Evolutionary conservation across 1,139 yeast species (phyloP), one percentile per base, ranked within the genome.

Genomic region (Zhuliangozyma parablackwelliae): DNA sequence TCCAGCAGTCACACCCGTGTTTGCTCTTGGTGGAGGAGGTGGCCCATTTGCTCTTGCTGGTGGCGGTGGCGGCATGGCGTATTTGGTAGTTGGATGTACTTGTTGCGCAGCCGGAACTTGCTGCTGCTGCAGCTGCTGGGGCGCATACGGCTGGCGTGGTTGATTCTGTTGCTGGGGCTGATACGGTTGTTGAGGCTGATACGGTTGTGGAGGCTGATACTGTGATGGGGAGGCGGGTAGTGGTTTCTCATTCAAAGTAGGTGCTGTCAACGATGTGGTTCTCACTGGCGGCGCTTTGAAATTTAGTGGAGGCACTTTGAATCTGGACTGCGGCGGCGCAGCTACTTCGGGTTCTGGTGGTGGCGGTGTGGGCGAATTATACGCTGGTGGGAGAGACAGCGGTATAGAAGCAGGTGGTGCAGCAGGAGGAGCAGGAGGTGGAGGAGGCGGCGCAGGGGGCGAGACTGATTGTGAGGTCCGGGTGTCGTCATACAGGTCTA

Each of bases 231-330:
- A 10, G 5, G 26, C 32, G 12, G 43, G 39, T 32, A 37, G 29
- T 12, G 40, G 43, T 28, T 27, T 33, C 5, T 40, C 39, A n/a
- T 29, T 26, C 23, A 33, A 31, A 28, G 37, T 29, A 11, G 23
- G 11, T 12, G 39, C 49, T 7, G 50, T 57, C 7, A 61, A 53
- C 26, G 62, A 57, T 3, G 65, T 54, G 23, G 61, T 58, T n/a
- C 61, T 59, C 10, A 61, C 60, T 10, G 67, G 62, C 5, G 61
- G 62, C n/a, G 56, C 51, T 2, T 43, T 40, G 3, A 58, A 59
- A 23, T 43, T 40, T 5, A 51, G 30, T n/a, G 64, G 65, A 7
- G 65, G 64, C 24, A 59, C 45, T 42, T 59, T 51, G 41, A 57
- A 59, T 30, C 40, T 53, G 25, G 56, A 55, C 32, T 52, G 46